Evolutionary conservation across 352 stramenopile species (phyloP).

Genomic region (Globisporangium spinosum): DNA sequence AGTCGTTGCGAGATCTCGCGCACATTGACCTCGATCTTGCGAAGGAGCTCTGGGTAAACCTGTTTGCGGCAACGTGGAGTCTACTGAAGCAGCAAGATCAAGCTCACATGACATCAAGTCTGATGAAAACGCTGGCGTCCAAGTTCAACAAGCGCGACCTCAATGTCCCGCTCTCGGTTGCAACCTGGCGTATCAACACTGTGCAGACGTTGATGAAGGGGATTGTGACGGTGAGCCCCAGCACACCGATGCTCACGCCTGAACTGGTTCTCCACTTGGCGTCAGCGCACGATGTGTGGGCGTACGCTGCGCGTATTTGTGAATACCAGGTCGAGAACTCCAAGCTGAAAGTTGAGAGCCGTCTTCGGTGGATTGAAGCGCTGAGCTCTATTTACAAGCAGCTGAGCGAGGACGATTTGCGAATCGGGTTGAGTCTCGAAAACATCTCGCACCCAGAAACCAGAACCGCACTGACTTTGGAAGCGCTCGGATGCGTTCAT

Average conservation of each 20-base stretch:
- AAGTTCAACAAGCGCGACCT: slow-evolving; percentile 89
- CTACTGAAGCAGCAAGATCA: slow-evolving; percentile 50
- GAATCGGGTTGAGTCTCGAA: slow-evolving; percentile 74
- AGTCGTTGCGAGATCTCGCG: slow-evolving; percentile 58
- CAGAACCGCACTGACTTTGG: slow-evolving; percentile 61
- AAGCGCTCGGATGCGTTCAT: slow-evolving; percentile 80
- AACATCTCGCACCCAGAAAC: slow-evolving; percentile 77
- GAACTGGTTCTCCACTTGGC: slow-evolving; percentile 84
- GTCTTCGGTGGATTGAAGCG: slow-evolving; percentile 83
- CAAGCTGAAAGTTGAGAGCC: slow-evolving; percentile 58
- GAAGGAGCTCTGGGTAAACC: slow-evolving; percentile 75
- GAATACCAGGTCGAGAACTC: slow-evolving; percentile 83
- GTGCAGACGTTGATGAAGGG: slow-evolving; percentile 83
- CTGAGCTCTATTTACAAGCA: slow-evolving; percentile 85
- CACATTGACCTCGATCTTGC: slow-evolving; percentile 85
- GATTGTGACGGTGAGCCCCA: slow-evolving; percentile 55
- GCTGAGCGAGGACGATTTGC: slow-evolving; percentile 81
- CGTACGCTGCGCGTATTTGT: slow-evolving; percentile 57
- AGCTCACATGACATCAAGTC: slow-evolving; percentile 45
- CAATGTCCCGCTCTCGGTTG: slow-evolving; percentile 53
- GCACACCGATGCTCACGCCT: slow-evolving; percentile 67
- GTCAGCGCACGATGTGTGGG: slow-evolving; percentile 84
- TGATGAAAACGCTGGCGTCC: slow-evolving; percentile 78
- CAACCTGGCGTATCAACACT: slow-evolving; percentile 67
- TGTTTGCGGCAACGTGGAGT: slow-evolving; percentile 65